Percentiles rank a stretch among this genome's conserved stretches.
Conservation (phyloP, 164 flowering plant genomes). For the Dillenia turbinata region DNA sequence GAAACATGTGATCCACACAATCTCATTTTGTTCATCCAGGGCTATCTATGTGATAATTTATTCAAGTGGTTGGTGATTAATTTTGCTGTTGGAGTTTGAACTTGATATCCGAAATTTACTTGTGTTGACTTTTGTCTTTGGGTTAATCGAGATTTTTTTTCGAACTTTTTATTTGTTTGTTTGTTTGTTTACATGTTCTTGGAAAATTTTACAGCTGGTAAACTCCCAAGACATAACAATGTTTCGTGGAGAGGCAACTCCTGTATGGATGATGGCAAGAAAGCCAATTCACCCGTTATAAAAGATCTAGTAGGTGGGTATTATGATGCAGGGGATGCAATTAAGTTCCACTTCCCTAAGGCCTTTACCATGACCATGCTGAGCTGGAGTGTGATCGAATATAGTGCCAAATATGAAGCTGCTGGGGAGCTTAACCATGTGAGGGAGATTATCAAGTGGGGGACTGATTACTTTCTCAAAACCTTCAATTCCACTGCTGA, state of each 20-base stretch:
- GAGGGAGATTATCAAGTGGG: slow-evolving; percentile 92
- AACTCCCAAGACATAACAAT: slow-evolving; percentile 81
- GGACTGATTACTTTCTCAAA: slow-evolving; percentile 86
- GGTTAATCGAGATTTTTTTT: neutral
- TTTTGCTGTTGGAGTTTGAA: neutral
- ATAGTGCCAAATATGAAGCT: slow-evolving; percentile 84
- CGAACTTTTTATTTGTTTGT: neutral
- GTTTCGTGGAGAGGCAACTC: slow-evolving; percentile 90
- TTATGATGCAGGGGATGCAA: slow-evolving; percentile 96
- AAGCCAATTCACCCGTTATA: slow-evolving; percentile 21
- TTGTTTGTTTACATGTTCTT: slow-evolving; percentile 2
- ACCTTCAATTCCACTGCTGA: slow-evolving; percentile 83
- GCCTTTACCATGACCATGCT: slow-evolving; percentile 90
- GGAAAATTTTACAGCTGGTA: slow-evolving; percentile 54
- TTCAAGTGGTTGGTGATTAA: neutral
- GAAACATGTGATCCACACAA: no score
- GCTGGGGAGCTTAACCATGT: slow-evolving; percentile 85
- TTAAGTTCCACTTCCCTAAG: slow-evolving; percentile 85
- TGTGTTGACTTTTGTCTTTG: neutral
- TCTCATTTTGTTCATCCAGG: no score
- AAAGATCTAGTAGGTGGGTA: slow-evolving; percentile 86
- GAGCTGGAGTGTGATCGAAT: slow-evolving; percentile 96
- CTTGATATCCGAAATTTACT: neutral
- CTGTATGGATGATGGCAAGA: slow-evolving; percentile 62
- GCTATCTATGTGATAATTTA: no score